A percentile compares a stretch with the other conserved stretches of the same genome.
Evolutionary conservation across 2,329 filamentous ascomycete species (phyloP).

Genomic region (Chaetothyriales sp.): DNA sequence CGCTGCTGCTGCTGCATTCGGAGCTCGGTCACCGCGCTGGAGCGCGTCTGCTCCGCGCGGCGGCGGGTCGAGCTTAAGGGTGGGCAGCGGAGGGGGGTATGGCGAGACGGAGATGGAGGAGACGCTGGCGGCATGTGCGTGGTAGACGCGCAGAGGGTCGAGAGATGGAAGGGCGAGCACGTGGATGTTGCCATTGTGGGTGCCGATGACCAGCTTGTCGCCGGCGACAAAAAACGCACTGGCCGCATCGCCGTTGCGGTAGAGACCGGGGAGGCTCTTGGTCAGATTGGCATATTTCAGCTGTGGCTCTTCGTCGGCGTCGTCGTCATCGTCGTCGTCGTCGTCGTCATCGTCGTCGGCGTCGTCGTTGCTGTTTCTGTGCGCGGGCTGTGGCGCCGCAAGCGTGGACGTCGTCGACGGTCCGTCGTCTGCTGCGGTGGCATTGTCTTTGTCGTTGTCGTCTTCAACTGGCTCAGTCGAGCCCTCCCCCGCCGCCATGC

Average conservation of each 20-base stretch:
- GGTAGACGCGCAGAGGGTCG: conserved; percentile 70
- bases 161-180: conserved; percentile 73
- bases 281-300: conserved; percentile 88
- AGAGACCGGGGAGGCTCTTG: conserved; percentile 62
- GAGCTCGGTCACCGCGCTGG: conserved; percentile 18
- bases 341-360: conserved; percentile 37
- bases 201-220: conserved; percentile 95
- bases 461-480: conserved; percentile 17
- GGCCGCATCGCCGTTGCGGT: conserved; percentile 89
- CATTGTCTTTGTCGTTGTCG: conserved; percentile 4
- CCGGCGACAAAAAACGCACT: conserved; percentile 81
- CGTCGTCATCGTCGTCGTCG: conserved; percentile 59
- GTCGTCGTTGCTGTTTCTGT: conserved; percentile 15
- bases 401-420: conserved; percentile 3
- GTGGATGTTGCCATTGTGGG: conserved; percentile 93
- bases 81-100: conserved; percentile 50
- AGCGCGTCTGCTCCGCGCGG: conserved; percentile 25
- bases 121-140: conserved; percentile 83
- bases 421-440: not conserved
- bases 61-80: conserved; percentile 19
- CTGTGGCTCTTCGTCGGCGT: conserved; percentile 84
- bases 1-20: conserved; percentile 23
- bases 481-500: conserved; percentile 20
- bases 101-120: conserved; percentile 85
- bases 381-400: conserved; percentile 5